Conservation (phyloP, 2,329 filamentous ascomycete genomes). For the Tolypocladium endophyticum region DNA sequence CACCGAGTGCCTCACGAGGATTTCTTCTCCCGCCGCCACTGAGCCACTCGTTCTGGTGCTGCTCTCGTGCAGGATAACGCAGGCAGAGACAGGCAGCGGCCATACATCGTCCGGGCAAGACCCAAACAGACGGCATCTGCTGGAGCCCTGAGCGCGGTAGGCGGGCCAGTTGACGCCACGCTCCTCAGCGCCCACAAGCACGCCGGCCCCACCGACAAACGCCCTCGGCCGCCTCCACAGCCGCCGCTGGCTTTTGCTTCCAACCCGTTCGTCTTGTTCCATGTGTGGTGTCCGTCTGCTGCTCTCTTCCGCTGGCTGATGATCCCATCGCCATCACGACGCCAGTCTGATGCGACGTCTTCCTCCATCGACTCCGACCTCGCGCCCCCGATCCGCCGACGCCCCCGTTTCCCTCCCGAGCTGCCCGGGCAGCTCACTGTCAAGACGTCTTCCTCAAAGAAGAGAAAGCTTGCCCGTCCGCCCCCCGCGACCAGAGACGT, state of each 20-base stretch:
- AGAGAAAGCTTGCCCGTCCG: conserved; percentile 52
- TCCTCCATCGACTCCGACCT: not conserved
- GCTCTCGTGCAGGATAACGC: not conserved
- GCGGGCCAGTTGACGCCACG: not conserved
- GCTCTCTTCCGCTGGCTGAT: conserved; percentile 3
- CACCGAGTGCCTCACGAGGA: too few species aligned
- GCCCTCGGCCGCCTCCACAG: not conserved
- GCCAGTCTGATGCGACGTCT: conserved; percentile 1
- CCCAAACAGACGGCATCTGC: too few species aligned
- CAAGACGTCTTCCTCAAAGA: conserved; percentile 66
- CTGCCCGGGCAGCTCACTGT: conserved; percentile 56
- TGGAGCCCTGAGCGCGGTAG: too few species aligned
- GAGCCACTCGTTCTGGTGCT: not conserved
- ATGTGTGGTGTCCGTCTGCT: conserved; percentile 5
- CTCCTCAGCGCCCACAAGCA: not conserved
- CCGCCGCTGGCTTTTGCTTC: not conserved
- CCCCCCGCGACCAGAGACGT: conserved; percentile 29
- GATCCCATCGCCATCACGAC: not conserved
- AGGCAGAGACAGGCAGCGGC: too few species aligned
- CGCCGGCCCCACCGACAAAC: not conserved
- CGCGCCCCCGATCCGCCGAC: not conserved
- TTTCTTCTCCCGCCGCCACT: not conserved
- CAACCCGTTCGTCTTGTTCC: conserved; percentile 1
- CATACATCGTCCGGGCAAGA: too few species aligned
- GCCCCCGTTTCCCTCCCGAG: conserved; percentile 28